phyloP scores from a whole-genome alignment of 2,329 filamentous ascomycete species.

The Xylariaceae sp. region DNA sequence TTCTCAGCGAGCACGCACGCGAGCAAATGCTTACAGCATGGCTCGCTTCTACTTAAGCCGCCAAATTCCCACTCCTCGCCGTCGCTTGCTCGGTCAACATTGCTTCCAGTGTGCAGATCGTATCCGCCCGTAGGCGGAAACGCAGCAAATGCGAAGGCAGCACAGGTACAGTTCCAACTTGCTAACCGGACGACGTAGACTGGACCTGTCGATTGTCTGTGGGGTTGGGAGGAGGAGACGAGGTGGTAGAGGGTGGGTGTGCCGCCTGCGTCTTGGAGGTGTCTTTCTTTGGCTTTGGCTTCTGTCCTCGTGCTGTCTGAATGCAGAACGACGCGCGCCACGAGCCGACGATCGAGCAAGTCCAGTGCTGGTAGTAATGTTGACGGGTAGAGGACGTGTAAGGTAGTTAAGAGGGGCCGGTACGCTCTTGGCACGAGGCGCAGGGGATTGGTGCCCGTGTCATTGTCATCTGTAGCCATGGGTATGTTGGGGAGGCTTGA shows the following conservation, averaged over 20 bases:
- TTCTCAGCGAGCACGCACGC: conserved; percentile 71
- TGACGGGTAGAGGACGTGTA: conserved; percentile 80
- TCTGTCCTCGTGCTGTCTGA: neutral
- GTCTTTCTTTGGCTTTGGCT: too few species aligned
- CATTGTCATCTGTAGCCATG: conserved; percentile 9
- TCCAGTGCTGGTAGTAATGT: conserved; percentile 81
- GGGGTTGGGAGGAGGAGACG: conserved; percentile 53
- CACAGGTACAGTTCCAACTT: conserved; percentile 87
- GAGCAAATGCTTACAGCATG: conserved; percentile 82
- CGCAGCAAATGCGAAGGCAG: conserved; percentile 70
- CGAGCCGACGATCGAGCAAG: conserved; percentile 71
- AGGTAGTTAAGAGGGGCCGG: conserved; percentile 61
- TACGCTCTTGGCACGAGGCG: conserved; percentile 35
- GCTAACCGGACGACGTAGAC: conserved; percentile 65
- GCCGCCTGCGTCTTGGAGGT: neutral
- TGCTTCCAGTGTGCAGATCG: neutral
- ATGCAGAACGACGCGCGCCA: conserved; percentile 49
- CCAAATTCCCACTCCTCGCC: conserved; percentile 29
- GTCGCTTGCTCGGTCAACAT: neutral
- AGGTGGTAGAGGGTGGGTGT: conserved; percentile 45
- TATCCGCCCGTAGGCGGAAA: conserved; percentile 43
- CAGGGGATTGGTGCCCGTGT: conserved; percentile 32
- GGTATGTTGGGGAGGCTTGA: conserved; percentile 36
- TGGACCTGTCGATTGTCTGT: conserved; percentile 26
- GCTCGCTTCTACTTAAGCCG: conserved; percentile 37